phyloP scores from a whole-genome alignment of 1,139 yeast species.

The Blastobotrys indianensis region DNA sequence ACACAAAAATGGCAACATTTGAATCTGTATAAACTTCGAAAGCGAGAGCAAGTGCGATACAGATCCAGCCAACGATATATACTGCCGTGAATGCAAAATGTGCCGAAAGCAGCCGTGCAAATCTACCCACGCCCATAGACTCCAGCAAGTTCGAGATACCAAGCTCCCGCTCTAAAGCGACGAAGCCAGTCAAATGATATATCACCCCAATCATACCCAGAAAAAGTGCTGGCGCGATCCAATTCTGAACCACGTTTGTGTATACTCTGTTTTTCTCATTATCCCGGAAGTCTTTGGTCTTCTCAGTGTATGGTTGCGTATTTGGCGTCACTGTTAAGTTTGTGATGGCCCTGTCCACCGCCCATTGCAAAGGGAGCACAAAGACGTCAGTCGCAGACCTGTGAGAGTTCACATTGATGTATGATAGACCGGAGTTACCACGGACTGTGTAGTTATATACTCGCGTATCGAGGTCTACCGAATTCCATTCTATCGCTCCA shows the following conservation, averaged over 20 bases:
- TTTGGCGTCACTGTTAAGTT: conserved; percentile 26
- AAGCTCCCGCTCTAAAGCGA: conserved; percentile 33
- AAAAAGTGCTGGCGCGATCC: conserved; percentile 35
- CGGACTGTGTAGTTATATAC: conserved; percentile 34
- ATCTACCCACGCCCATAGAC: conserved; percentile 31
- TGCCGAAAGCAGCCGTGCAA: conserved; percentile 27
- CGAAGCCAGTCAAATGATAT: conserved; percentile 33
- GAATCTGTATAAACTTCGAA: conserved; percentile 25
- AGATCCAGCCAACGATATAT: conserved; percentile 33
- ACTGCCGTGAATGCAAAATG: conserved; percentile 29
- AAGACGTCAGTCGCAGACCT: conserved; percentile 28
- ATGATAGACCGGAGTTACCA: conserved; percentile 31
- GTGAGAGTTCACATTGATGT: conserved; percentile 24
- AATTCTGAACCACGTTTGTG: conserved; percentile 28
- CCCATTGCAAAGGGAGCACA: conserved; percentile 35
- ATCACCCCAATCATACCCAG: conserved; percentile 34
- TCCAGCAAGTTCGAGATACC: conserved; percentile 32
- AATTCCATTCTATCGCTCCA: conserved; percentile 35
- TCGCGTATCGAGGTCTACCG: conserved; percentile 20
- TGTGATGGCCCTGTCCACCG: conserved; percentile 34
- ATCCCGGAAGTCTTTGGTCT: conserved; percentile 24
- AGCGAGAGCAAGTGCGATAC: conserved; percentile 26
- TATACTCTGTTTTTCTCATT: conserved; percentile 24
- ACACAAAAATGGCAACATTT: conserved; percentile 29
- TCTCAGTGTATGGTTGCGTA: conserved; percentile 31